Conservation (phyloP, 2,329 filamentous ascomycete species). For the Mycosphaerelloides madeirae region DNA sequence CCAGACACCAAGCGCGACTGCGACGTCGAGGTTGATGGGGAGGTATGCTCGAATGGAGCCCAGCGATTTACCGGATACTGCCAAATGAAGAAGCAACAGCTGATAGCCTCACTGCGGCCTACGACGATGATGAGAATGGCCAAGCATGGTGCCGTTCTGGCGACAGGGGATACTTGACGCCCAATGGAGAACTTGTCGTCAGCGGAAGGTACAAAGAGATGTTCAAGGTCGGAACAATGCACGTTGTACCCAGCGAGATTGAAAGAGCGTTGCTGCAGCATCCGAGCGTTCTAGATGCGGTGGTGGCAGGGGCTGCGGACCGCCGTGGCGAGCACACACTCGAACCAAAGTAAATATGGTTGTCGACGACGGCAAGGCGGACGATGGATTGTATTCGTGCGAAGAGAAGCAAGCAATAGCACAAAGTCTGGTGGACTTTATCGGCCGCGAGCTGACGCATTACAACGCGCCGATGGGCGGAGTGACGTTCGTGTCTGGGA, state of each 20-base stretch:
- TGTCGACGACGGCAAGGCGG: constrained; percentile 2
- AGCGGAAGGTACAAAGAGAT: constrained; percentile 8
- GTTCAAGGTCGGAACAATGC: constrained; percentile 6
- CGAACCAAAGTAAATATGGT: too few species aligned
- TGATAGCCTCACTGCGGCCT: too few species aligned
- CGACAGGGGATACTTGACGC: background rate
- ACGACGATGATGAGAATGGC: background rate
- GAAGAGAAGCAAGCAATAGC: background rate
- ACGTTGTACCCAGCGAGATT: constrained; percentile 5
- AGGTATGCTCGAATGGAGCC: background rate
- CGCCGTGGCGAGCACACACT: too few species aligned
- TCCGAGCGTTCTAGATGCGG: constrained; percentile 3
- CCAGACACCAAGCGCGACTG: background rate
- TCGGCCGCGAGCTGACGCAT: background rate
- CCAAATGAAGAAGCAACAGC: background rate
- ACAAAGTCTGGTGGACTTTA: background rate
- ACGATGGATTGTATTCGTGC: background rate
- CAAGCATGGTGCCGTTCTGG: constrained; percentile 2
- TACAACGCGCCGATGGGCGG: constrained; percentile 3
- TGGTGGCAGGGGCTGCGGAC: background rate
- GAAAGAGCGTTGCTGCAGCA: constrained; percentile 1
- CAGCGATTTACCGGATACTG: constrained; percentile 3
- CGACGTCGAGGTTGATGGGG: background rate
- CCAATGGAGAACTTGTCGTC: constrained; percentile 1
- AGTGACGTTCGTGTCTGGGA: background rate